Evolutionary conservation across 352 stramenopile species (phyloP).

Genomic region (Pythium biforme): DNA sequence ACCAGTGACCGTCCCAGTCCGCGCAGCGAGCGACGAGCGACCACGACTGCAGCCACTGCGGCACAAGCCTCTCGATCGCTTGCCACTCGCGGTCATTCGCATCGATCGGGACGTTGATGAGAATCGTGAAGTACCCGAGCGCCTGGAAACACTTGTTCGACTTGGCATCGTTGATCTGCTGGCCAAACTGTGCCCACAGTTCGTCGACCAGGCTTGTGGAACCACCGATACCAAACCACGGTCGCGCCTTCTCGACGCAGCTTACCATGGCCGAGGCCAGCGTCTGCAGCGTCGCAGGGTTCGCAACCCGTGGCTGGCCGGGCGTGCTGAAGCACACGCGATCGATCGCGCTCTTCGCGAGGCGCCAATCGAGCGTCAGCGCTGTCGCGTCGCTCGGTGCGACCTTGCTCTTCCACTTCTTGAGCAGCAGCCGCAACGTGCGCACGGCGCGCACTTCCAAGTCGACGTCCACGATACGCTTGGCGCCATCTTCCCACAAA

Average conservation of each 20-base stretch:
- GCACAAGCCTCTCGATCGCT: constrained; percentile 32
- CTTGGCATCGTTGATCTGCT: constrained; percentile 40
- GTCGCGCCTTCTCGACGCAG: constrained; percentile 49
- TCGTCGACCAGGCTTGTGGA: constrained; percentile 37
- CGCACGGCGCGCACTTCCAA: constrained; percentile 47
- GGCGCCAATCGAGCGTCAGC: constrained; percentile 47
- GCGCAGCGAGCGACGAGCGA: constrained; percentile 44
- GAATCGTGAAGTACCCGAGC: constrained; percentile 58
- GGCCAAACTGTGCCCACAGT: constrained; percentile 49
- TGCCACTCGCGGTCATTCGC: constrained; percentile 20
- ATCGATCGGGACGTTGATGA: constrained; percentile 28
- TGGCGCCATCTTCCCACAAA: constrained; percentile 43
- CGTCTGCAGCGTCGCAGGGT: constrained; percentile 36
- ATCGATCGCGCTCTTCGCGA: constrained; percentile 42
- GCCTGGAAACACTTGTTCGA: constrained; percentile 59
- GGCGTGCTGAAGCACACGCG: constrained; percentile 48
- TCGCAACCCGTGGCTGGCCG: constrained; percentile 36
- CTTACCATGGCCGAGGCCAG: constrained; percentile 46
- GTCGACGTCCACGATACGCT: constrained; percentile 48
- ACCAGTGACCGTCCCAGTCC: constrained; percentile 75
- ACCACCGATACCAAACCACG: constrained; percentile 32
- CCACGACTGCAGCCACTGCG: constrained; percentile 61
- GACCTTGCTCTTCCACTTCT: constrained; percentile 50
- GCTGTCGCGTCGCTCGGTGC: constrained; percentile 15
- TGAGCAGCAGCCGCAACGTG: constrained; percentile 43